A percentile compares a stretch with the other conserved stretches of the same genome.
phyloP scores from a whole-genome alignment of 768 basidiomycete genomes.

The Amanita polypyramis region DNA sequence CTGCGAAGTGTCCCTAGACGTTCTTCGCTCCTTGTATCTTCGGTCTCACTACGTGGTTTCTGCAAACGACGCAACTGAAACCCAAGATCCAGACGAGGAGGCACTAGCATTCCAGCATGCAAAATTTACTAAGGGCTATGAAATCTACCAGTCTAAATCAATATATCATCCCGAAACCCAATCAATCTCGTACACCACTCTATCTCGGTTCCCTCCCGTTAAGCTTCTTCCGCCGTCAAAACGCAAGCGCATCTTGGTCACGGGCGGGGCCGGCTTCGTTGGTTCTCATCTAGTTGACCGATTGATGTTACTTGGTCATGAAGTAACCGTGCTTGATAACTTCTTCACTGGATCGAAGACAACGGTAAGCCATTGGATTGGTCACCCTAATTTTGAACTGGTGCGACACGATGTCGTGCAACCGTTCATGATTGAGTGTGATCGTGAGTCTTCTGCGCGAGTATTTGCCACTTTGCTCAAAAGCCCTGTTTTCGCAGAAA shows the following conservation, averaged over 20 bases:
- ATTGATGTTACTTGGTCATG: conserved; percentile 95
- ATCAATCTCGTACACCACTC: conserved; percentile 86
- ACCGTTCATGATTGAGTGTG: conserved; percentile 97
- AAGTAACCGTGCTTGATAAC: conserved; percentile 95
- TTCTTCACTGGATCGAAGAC: conserved; percentile 98
- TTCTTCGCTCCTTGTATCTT: conserved; percentile 82
- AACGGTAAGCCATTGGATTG: conserved; percentile 93
- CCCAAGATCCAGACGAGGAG: conserved; percentile 26
- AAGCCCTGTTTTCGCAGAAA: conserved; percentile 43
- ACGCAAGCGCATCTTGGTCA: conserved; percentile 88
- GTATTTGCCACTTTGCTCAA: conserved; percentile 9
- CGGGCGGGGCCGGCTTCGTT: conserved; percentile 98
- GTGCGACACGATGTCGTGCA: conserved; percentile 96
- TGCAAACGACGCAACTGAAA: conserved; percentile 21
- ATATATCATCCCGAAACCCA: conserved; percentile 74
- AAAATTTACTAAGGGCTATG: conserved; percentile 36
- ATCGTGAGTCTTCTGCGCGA: conserved; percentile 50
- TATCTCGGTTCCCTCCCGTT: conserved; percentile 89
- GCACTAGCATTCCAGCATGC: conserved; percentile 37
- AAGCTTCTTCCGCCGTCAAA: conserved; percentile 66
- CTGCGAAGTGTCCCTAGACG: conserved; percentile 69
- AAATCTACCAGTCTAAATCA: conserved; percentile 70
- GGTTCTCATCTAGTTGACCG: conserved; percentile 97
- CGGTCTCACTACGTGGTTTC: conserved; percentile 64
- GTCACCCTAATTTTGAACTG: conserved; percentile 98